phyloP scores from a whole-genome alignment of 2,329 filamentous ascomycete genomes.

The Aspergillus felis region DNA sequence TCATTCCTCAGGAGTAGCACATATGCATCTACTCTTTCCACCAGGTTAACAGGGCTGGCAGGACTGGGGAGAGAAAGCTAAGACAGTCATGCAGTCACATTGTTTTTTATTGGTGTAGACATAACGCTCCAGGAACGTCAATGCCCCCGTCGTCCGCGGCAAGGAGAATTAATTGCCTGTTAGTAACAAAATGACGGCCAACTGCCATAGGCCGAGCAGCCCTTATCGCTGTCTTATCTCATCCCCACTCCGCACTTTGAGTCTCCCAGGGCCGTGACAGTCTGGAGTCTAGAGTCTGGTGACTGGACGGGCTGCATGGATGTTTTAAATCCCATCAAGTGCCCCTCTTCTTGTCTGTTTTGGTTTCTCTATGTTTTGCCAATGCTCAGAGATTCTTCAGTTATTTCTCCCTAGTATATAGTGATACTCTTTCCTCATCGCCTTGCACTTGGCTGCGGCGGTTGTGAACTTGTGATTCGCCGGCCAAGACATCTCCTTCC shows the following conservation, averaged over 20 bases:
- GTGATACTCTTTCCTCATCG: neutral
- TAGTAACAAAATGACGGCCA: conserved; percentile 6
- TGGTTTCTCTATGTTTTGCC: neutral
- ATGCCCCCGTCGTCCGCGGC: too few relatives aligned
- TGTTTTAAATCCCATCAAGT: conserved; percentile 3
- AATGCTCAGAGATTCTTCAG: too few relatives aligned
- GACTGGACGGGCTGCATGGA: too few relatives aligned
- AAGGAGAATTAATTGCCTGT: neutral
- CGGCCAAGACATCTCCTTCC: conserved; percentile 7
- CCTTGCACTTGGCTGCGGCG: conserved; percentile 3
- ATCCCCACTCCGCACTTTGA: conserved; percentile 10
- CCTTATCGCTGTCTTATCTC: conserved; percentile 16
- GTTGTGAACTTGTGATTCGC: conserved; percentile 13
- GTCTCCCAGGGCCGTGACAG: too few relatives aligned
- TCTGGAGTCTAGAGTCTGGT: too few relatives aligned
- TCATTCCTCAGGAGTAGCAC: too few relatives aligned
- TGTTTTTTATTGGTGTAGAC: too few relatives aligned
- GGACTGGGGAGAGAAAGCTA: too few relatives aligned
- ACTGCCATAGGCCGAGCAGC: conserved; percentile 11
- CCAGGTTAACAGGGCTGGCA: too few relatives aligned
- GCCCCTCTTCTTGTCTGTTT: conserved; percentile 4
- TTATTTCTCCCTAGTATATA: neutral
- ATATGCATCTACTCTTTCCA: too few relatives aligned
- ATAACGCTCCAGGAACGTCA: too few relatives aligned
- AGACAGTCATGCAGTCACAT: too few relatives aligned